Base-by-base conservation (phyloP, 805 yeast genomes). In the Candida glaebosa region DNA sequence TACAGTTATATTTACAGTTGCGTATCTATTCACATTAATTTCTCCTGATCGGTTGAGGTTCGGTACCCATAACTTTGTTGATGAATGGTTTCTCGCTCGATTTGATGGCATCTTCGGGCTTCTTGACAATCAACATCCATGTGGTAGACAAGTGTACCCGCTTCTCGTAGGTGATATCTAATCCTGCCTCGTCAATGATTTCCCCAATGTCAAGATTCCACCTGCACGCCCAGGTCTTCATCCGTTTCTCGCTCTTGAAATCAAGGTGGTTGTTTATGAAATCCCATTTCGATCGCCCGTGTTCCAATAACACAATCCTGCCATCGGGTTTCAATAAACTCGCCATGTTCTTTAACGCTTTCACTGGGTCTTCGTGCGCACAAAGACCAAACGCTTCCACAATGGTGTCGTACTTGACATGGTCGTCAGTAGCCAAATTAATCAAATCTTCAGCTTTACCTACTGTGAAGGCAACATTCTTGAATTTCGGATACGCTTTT, bases 121-220 rank as follows among this genome's bases (percentile, higher is more conserved):
- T 71, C 63, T 86, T 86, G 33, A 88, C 84, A 5, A 84, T 80
- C 50, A 84, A 71, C 63, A 84, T 76, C 93, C 93, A 90, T 4
- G 96, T 88, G 1, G 98, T 86, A 16, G 98, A 98, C 46, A 93
- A 74, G 65, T 93, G 97, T 16, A 81, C 81, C 49, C 96, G 72
- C 47, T 78, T 79, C 54, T 87, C 91, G 50, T 79, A 81, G 2
- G 89, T 87, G 34, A 93, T 76, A 49, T 85, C 90, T 42, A 93
- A 69, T 0, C 95, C 96, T 5, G 95, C 82, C 44, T 80, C 81
- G 57, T 85, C 90, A 19, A 93, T 74, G 31, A 93, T 71, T 52
- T 84, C 95, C 18, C 90, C 95, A 50, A 93, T 87, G 57, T 93
- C 98, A 48, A 93, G 68, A 58, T 93, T 93, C 97, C 98, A 93